A percentile compares a stretch with the other conserved stretches of the same genome.
Conservation (phyloP, 1,284 basidiomycete species). For the Pseudomicrostroma phylloplanum region DNA sequence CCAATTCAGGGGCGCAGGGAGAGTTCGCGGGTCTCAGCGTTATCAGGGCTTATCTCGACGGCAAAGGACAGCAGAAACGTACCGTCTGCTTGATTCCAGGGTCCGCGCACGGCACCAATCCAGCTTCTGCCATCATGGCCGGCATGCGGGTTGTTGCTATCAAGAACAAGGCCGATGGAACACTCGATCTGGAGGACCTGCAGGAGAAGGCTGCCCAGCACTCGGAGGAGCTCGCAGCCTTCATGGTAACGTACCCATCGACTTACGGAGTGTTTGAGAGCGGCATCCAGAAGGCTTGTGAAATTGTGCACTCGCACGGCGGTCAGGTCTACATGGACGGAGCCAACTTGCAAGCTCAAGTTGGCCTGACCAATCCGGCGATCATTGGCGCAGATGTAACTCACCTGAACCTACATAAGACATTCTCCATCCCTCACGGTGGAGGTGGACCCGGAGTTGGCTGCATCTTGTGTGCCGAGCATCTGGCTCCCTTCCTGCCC, state of each 20-base stretch:
- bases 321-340: conserved; percentile 95
- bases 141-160: conserved; percentile 92
- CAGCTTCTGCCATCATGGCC: conserved; percentile 81
- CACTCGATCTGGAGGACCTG: conserved; percentile 80
- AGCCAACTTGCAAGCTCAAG: conserved; percentile 91
- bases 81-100: conserved; percentile 90
- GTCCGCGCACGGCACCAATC: conserved; percentile 81
- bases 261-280: conserved; percentile 96
- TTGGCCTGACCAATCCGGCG: conserved; percentile 91
- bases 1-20: conserved; percentile 92
- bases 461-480: conserved; percentile 87
- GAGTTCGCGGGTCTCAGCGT: conserved; percentile 91
- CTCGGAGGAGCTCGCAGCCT: conserved; percentile 84
- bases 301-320: conserved; percentile 87
- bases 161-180: conserved; percentile 79
- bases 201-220: conserved; percentile 80
- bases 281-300: conserved; percentile 82
- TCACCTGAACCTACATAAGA: conserved; percentile 96
- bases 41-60: conserved; percentile 88
- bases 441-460: conserved; percentile 94
- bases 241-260: conserved; percentile 75
- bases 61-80: conserved; percentile 74
- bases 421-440: conserved; percentile 90
- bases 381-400: conserved; percentile 94
- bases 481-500: conserved; percentile 89